Base-by-base conservation (phyloP, 2,329 filamentous ascomycete species). In the Simplicillium sp. region DNA sequence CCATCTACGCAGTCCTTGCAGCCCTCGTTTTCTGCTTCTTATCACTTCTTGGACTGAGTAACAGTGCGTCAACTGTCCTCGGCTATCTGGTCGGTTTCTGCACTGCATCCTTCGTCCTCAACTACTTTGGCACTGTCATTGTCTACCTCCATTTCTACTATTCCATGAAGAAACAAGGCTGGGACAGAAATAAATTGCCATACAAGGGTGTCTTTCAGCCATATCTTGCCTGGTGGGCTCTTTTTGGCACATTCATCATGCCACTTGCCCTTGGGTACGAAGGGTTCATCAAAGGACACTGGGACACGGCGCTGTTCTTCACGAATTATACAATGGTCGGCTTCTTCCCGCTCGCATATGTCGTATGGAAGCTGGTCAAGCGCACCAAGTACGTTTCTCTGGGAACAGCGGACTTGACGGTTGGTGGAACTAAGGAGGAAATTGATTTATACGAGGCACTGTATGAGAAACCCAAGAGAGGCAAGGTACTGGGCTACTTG, bases 131-230 rank as follows among this genome's bases (percentile, higher is more conserved):
- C 50, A 75, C 75, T 51, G 68, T 68, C 41, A 58, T 78, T 36
- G 68, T 75, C 1, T 77, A 71, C 2, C 56, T 79, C 8, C 71
- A 75, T 29, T 80, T 79, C 60, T 71, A 75, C 18, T 56, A 62
- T 2, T 75, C 63, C 1, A 54, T 79, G 37, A 58, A 62, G 39
- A 52, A 53, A 6, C 75, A 79, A 47, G 67, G 67, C 7, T 64
- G 73, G 13, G 62, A 70, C 40, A 64, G 32, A 67, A 71, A 20
- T 67, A 76, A 44, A 59, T 61, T 79, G 2, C 73, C 75, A 0
- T 80, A 73, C 57, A 71, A 66, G 44, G 78, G 78, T 49, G 76
- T 70, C 68, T 75, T 73, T 0, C 77, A 79, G 46, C 76, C 75
- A 0, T 70, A 62, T 41, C 73, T 74, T 0, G 74, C 75, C 0